A percentile compares a stretch with the other conserved stretches of the same genome.
Conservation (phyloP, 495 filamentous ascomycete species). For the Eremomyces bilateralis region DNA sequence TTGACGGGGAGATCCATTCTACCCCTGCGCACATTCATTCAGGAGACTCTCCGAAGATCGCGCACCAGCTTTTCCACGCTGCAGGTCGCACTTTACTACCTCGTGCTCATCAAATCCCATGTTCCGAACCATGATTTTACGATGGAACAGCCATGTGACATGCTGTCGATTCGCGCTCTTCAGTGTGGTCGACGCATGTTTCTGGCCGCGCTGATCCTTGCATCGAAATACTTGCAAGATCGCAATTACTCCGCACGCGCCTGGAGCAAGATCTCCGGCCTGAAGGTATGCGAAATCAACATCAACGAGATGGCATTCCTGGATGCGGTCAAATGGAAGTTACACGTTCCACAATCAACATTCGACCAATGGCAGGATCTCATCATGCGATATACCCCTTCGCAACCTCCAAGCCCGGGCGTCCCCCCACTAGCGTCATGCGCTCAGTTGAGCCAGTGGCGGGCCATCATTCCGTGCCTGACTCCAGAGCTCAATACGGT, state of each 20-base stretch:
- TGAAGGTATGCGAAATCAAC: constrained; percentile 82
- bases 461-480: constrained; percentile 50
- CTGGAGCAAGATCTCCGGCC: constrained; percentile 95
- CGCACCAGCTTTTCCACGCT: constrained; percentile 92
- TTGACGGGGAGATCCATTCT: constrained; percentile 39
- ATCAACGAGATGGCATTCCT: constrained; percentile 91
- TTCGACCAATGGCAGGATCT: constrained; percentile 90
- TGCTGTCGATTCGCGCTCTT: constrained; percentile 52
- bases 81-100: constrained; percentile 89
- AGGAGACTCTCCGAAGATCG: constrained; percentile 86
- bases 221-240: constrained; percentile 94
- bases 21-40: constrained; percentile 84
- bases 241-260: constrained; percentile 91
- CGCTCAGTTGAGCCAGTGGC: constrained; percentile 37
- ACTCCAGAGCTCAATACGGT: constrained; percentile 53
- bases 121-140: constrained; percentile 69
- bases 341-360: constrained; percentile 71
- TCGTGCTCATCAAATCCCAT: constrained; percentile 81
- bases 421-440: constrained; percentile 22
- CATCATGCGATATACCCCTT: constrained; percentile 63
- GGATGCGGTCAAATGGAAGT: constrained; percentile 71
- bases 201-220: constrained; percentile 73
- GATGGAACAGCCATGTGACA: constrained; percentile 64
- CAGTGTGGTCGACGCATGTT: constrained; percentile 98
- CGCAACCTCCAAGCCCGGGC: constrained; percentile 35